phyloP scores from a whole-genome alignment of 78 protist genomes.

The Emiliania huxleyi region DNA sequence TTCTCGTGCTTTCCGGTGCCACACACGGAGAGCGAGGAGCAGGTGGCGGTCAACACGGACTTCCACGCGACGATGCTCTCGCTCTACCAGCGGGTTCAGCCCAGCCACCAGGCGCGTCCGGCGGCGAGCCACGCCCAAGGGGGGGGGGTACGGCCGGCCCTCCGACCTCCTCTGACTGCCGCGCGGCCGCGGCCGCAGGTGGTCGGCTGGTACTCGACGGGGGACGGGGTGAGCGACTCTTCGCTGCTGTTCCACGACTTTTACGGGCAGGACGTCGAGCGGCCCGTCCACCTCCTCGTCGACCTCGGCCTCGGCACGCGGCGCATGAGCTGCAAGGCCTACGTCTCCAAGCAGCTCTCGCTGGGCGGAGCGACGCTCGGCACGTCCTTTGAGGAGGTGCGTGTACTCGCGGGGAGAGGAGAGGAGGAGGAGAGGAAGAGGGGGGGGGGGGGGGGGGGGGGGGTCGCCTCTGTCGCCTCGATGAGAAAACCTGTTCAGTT shows the following conservation, averaged over 20 bases:
- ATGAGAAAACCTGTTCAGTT: too few species aligned
- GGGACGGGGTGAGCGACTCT: constrained; percentile 1
- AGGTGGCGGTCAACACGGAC: constrained; percentile 43
- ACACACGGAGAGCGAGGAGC: constrained; percentile 34
- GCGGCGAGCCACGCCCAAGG: too few species aligned
- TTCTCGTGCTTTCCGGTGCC: constrained; percentile 51
- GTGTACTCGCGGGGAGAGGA: too few species aligned
- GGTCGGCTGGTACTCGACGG: constrained; percentile 57
- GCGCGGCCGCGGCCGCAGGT: too few species aligned
- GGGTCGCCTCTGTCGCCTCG: too few species aligned
- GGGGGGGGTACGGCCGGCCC: too few species aligned
- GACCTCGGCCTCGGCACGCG: not conserved
- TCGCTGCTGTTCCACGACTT: constrained; percentile 50
- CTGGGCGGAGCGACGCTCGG: too few species aligned
- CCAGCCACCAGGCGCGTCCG: constrained; percentile 44
- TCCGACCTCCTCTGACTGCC: too few species aligned
- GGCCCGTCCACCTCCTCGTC: not conserved
- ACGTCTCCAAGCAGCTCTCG: not conserved
- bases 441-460: too few species aligned
- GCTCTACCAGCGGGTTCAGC: constrained; percentile 3
- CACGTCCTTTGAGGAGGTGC: too few species aligned
- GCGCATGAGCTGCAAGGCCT: not conserved
- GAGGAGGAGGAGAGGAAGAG: too few species aligned
- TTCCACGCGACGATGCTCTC: not conserved
- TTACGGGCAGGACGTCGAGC: constrained; percentile 10